phyloP scores from a whole-genome alignment of 1,284 basidiomycete species.

The Naganishia albida region DNA sequence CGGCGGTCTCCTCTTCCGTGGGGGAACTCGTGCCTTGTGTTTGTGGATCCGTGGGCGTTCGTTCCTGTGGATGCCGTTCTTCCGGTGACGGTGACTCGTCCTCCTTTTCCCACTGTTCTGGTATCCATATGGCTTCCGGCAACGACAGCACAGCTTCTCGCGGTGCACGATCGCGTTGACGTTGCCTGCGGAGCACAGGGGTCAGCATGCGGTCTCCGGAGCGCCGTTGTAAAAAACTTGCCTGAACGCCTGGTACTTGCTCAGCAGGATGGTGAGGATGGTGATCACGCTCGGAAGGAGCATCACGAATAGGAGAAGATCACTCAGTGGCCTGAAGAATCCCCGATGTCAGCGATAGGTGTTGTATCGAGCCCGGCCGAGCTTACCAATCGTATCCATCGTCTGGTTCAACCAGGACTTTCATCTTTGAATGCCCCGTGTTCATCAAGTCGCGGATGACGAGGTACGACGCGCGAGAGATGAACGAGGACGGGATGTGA shows the following conservation, averaged over 20 bases:
- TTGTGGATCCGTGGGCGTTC: not conserved
- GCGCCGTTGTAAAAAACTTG: slow-evolving; percentile 37
- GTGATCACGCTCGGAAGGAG: slow-evolving; percentile 51
- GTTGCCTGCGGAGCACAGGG: slow-evolving; percentile 40
- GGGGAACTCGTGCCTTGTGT: slow-evolving; percentile 10
- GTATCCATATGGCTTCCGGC: slow-evolving; percentile 53
- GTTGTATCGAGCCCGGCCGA: not conserved
- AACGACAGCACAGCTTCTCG: slow-evolving; percentile 51
- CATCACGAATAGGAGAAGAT: slow-evolving; percentile 49
- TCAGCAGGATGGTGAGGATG: slow-evolving; percentile 47
- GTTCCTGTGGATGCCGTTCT: not conserved
- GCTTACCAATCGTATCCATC: slow-evolving; percentile 50
- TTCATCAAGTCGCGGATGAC: slow-evolving; percentile 49
- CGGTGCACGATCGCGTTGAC: slow-evolving; percentile 52
- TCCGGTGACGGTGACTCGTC: slow-evolving; percentile 36
- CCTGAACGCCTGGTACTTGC: slow-evolving; percentile 48
- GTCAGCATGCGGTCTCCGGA: slow-evolving; percentile 3
- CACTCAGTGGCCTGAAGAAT: slow-evolving; percentile 44
- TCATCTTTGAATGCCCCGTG: slow-evolving; percentile 37
- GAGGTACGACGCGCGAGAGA: slow-evolving; percentile 54
- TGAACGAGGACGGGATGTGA: slow-evolving; percentile 55
- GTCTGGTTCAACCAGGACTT: slow-evolving; percentile 46
- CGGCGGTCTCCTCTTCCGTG: slow-evolving; percentile 1
- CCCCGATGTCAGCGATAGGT: no score
- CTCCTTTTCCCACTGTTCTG: slow-evolving; percentile 55